Conservation (phyloP, 805 yeast species). For the Wickerhamomyces strasburgensis region DNA sequence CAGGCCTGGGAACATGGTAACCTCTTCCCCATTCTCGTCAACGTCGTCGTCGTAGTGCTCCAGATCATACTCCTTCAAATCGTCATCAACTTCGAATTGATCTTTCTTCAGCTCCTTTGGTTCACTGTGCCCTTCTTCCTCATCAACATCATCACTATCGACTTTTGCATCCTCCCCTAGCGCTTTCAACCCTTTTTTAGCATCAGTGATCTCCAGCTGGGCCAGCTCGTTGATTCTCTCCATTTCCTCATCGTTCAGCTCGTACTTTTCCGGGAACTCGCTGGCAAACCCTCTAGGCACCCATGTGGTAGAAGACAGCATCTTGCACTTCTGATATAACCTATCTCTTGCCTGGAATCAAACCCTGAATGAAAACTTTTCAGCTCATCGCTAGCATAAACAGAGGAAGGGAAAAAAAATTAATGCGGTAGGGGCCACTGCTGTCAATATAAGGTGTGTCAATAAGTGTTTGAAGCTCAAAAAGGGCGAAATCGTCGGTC, state of each 20-base stretch:
- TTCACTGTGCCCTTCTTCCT: constrained; percentile 24
- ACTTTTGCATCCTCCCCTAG: constrained; percentile 29
- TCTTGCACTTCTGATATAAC: too few relatives aligned
- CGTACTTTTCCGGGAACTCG: constrained; percentile 87
- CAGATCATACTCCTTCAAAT: constrained; percentile 80
- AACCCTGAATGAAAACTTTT: too few relatives aligned
- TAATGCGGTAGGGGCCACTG: not conserved
- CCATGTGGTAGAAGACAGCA: constrained; percentile 94
- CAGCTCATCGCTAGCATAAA: not conserved
- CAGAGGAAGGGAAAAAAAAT: too few relatives aligned
- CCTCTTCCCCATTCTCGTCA: constrained; percentile 50
- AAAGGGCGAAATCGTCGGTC: too few relatives aligned
- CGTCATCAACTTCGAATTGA: constrained; percentile 70
- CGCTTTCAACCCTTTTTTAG: constrained; percentile 56
- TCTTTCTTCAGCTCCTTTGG: constrained; percentile 22
- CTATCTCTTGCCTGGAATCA: too few relatives aligned
- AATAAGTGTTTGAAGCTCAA: not conserved
- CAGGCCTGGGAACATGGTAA: constrained; percentile 69
- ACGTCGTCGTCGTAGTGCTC: constrained; percentile 75
- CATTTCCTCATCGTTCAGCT: constrained; percentile 87
- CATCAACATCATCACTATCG: constrained; percentile 7
- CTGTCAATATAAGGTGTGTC: not conserved
- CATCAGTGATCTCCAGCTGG: constrained; percentile 72
- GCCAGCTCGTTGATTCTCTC: constrained; percentile 85
- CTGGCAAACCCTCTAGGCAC: constrained; percentile 94